These are phyloP conservation scores for Saccharomycopsis selenospora DNA, from an alignment of 805 yeast species.

Conservation along the genomic window DNA sequence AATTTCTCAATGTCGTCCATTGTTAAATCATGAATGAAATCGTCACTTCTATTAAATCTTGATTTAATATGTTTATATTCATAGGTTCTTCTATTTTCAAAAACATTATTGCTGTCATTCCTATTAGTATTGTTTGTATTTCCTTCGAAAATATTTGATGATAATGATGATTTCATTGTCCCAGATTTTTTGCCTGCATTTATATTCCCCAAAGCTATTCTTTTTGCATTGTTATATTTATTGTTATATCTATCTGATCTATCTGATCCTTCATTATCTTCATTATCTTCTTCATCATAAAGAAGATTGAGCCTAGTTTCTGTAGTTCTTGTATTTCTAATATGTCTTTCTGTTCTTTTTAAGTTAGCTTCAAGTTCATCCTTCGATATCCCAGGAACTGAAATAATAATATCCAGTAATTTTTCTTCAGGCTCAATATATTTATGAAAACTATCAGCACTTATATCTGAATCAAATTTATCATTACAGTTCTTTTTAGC, in stretches of 20 bases:
- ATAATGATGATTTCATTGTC: not conserved
- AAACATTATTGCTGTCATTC: not conserved
- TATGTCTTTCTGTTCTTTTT: not conserved
- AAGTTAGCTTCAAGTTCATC: conserved; percentile 3
- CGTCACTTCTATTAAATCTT: not conserved
- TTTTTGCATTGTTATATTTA: not conserved
- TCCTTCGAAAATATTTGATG: not conserved
- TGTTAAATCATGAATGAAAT: not conserved
- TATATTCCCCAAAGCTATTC: not conserved
- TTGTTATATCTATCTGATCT: not conserved
- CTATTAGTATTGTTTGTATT: not conserved
- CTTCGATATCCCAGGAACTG: conserved; percentile 12
- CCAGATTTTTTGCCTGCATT: not conserved
- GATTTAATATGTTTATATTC: not conserved
- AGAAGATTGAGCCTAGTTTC: not conserved
- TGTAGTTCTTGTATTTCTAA: not conserved
- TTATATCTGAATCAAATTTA: too few species aligned
- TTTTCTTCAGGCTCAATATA: not conserved
- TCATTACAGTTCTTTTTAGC: too few species aligned
- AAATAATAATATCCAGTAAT: conserved; percentile 10
- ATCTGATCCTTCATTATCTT: not conserved
- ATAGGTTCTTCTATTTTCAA: not conserved
- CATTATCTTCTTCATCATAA: not conserved
- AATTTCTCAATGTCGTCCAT: not conserved
- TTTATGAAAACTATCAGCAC: not conserved